phyloP scores from a whole-genome alignment of 331 rosid genomes.

The Prunus yedoensis region DNA sequence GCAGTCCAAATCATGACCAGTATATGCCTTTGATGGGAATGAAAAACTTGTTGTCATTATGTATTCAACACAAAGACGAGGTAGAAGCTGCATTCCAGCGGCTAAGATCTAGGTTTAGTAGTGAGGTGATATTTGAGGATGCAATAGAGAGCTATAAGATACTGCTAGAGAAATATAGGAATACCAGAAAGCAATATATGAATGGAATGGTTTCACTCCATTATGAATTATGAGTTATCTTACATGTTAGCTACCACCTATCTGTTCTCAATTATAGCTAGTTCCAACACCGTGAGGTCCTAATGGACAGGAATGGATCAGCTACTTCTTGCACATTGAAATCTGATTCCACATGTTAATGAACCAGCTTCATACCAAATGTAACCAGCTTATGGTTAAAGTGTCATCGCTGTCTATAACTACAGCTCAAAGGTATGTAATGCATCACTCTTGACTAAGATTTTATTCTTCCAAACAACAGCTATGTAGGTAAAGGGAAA shows the following conservation, averaged over 20 bases:
- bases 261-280: neutral
- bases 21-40: constrained; percentile 35
- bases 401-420: neutral
- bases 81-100: constrained; percentile 52
- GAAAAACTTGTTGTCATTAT: constrained; percentile 34
- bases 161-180: constrained; percentile 63
- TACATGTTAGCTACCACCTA: neutral
- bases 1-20: constrained; percentile 25
- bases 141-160: constrained; percentile 45
- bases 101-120: constrained; percentile 62
- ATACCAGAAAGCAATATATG: constrained; percentile 64
- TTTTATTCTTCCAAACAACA: neutral
- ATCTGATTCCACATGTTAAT: neutral
- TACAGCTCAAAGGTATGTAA: neutral
- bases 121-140: constrained; percentile 55
- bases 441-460: neutral
- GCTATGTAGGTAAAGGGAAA: neutral
- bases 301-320: constrained; percentile 9
- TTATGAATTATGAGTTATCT: constrained; percentile 14
- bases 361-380: neutral
- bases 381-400: neutral
- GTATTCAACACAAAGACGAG: constrained; percentile 38
- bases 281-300: neutral
- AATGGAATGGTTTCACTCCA: constrained; percentile 83
- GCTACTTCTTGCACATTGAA: neutral